Base-by-base conservation (phyloP, 352 stramenopile species). In the Globisporangium rhizosaccharum region DNA sequence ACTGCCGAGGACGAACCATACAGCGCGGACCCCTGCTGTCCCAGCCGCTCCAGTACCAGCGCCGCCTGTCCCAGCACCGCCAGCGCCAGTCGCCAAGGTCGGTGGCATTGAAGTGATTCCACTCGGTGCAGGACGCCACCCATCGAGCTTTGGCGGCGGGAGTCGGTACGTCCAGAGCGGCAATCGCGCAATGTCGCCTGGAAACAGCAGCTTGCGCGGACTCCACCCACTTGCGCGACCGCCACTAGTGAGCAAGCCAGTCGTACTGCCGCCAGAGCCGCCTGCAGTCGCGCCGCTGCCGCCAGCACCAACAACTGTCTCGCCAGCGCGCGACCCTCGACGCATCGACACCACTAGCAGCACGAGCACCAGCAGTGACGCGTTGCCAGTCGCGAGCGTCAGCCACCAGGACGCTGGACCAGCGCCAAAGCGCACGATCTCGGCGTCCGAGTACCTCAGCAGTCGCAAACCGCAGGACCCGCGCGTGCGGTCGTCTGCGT, bases 81-180 rank as follows among this genome's bases (percentile, higher is more conserved):
- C 30, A 25, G 33, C 36, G 2, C 23, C 59, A 17, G 49, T 20
- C 15, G 20, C 26, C 7, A 66, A 64, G n/a, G 61, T 57, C 14
- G 18, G 55, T n/a, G 60, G 60, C 42, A 75, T 87, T 37, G 75
- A 82, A 17, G 57, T 82, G 18, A 77, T 89, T 20, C 66, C 81
- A 20, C 58, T 89, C 5, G 81, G 81, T 3, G 66, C 75, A 28
- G 55, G 52, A 0, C 69, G 45, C 18, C 63, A 67, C 56, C 18
- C 63, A 42, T 50, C 49, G 26, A 73, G 53, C 39, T 58, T 71
- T n/a, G 46, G 59, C 5, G 46, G 61, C 14, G 81, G 81, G 28
- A 79, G 81, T 30, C 63, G 81, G 50, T 91, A 91, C 56, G 77
- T 91, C 18, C 75, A 85, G 41, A 89, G 77, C 33, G 79, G 79